Evolutionary conservation across 1,284 basidiomycete species (phyloP), one percentile per base, ranked within the genome.

Genomic region (Irpex lacteus): DNA sequence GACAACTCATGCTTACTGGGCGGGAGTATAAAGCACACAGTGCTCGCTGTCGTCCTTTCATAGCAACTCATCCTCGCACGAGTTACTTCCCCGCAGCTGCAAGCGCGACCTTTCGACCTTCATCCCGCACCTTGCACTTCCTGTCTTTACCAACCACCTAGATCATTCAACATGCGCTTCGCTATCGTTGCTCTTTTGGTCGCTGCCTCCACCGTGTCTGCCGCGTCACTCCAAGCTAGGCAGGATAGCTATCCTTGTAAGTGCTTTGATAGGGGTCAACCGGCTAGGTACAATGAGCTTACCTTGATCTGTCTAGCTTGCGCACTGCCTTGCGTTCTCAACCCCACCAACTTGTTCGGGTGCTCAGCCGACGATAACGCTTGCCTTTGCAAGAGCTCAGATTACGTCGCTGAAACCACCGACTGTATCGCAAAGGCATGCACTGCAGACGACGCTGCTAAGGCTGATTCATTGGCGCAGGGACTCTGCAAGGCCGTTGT

Each of bases 161-260:
- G 36, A 64, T 62, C 58, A 50, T 54, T 67, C 71, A 80, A 62
- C 65, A 90, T 90, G 89, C 86, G 82, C 71, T 82, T 85, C 78
- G 72, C 82, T 65, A 64, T 79, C 71, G 73, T 78, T 67, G 52
- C 82, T 69, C 68, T 84, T 72, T 67, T 81, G 68, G 74, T 83
- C 68, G 68, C 75, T 69, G 76, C 78, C 69, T 78, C 77, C 67
- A 77, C 80, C 61, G 79, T 78, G 49, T 75, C 71, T 60, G 72
- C 78, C 40, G 67, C 71, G 61, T 70, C 80, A 58, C 36, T 79
- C 65, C 69, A 68, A 37, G 62, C 69, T 52, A 70, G 75, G 57
- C 75, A 81, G 65, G 18, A n/a, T n/a, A 63, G 55, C 63, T 72
- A 81, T 67, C 82, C 82, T 21, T 60, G 81, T 82, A 67, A 34